Evolutionary conservation across 1,284 basidiomycete species (phyloP).

Genomic region (Puccinia coronata): DNA sequence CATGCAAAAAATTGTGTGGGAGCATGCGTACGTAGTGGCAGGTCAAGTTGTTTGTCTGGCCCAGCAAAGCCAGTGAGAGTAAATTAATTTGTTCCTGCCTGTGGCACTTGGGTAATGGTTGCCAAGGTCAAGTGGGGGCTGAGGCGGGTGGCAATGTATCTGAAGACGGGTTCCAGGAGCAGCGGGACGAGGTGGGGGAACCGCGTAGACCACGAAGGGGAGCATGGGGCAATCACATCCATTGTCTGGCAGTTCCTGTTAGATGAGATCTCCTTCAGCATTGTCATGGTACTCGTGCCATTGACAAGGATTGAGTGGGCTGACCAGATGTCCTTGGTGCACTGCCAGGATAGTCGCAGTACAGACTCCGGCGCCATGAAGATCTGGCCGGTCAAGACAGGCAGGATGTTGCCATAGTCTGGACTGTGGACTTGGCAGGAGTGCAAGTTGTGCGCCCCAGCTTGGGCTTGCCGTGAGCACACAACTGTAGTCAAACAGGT

Average conservation of each 20-base stretch:
- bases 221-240: slow-evolving; percentile 62
- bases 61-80: too few species aligned
- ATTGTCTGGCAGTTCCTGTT: slow-evolving; percentile 69
- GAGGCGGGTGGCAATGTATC: too few species aligned
- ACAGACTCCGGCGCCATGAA: slow-evolving; percentile 65
- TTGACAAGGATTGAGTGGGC: slow-evolving; percentile 47
- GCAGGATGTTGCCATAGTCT: slow-evolving; percentile 66
- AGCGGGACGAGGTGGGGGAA: too few species aligned
- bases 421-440: slow-evolving; percentile 58
- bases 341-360: not conserved
- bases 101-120: too few species aligned
- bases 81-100: too few species aligned
- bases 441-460: slow-evolving; percentile 63
- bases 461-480: slow-evolving; percentile 64
- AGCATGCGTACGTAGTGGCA: too few species aligned
- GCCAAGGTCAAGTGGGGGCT: too few species aligned
- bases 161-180: too few species aligned
- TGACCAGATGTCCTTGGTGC: not conserved
- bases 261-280: slow-evolving; percentile 65
- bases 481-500: slow-evolving; percentile 64
- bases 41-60: too few species aligned
- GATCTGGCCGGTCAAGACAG: slow-evolving; percentile 67
- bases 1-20: too few species aligned
- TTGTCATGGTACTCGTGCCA: slow-evolving; percentile 49
- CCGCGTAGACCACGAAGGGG: slow-evolving; percentile 41